Base-by-base conservation (phyloP, 768 basidiomycete genomes). In the Suillus decipiens region DNA sequence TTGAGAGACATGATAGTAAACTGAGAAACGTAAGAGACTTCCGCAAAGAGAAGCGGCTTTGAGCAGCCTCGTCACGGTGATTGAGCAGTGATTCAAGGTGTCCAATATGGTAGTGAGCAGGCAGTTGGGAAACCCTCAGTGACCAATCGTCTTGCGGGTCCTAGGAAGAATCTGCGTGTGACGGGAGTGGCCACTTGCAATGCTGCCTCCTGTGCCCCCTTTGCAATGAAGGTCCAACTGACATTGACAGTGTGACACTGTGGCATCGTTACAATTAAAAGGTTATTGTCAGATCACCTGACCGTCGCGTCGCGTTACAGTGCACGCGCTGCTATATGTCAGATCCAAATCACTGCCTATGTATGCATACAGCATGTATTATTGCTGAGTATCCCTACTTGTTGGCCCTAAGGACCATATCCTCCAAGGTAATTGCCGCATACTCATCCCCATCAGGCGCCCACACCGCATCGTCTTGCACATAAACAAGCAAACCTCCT, bases 401-500 rank as follows among this genome's bases (percentile, higher is more conserved):
- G 60, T 72, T 79, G 5, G 89, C 89, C 64, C 85, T 81, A 34
- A 85, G 65, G 42, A 96, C 90, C 94, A 99, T 94, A 64, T 93
- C 90, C 70, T 96, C 94, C 72, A 98, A 75, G 10, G 88, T 80
- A 33, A 98, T 88, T 4, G 96, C 95, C 63, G 84, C 80, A 73
- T 87, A 92, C 15, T 84, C 82, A 19, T 87, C 87, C 37, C 78
- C 79, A 28, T 87, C 85, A 10, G 86, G 81, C 3, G 90, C 89
- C 90, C 96, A 99, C 15, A 98, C 93, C 1, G 95, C 96, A 77
- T 97, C 95, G 69, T 97, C 95, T 67, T 87, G 79, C 48, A 99
- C 84, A 77, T 96, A 99, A 28, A 97, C 89, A 68, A 94, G 79
- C 48, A 98, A 71, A 0, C 96, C 96, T 10, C 93, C 91, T 69